A percentile compares a stretch with the other conserved stretches of the same genome.
These are phyloP conservation scores for Fraxinus anomala DNA, from an alignment of 257 asterid genomes.

Conservation along the genomic window DNA sequence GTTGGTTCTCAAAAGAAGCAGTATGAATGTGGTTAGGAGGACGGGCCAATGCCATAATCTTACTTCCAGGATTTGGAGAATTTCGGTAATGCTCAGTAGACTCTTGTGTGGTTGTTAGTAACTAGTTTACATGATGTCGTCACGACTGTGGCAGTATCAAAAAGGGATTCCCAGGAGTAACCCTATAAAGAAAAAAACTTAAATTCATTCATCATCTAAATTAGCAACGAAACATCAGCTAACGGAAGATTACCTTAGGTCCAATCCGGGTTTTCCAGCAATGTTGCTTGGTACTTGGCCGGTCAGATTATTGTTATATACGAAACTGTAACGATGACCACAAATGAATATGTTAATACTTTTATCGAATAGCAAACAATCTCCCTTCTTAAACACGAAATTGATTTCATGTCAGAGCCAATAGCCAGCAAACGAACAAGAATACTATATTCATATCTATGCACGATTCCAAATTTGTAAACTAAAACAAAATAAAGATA, in stretches of 20 bases:
- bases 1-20: conserved; percentile 6
- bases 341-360: not conserved
- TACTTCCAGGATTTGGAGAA: conserved; percentile 5
- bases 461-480: not conserved
- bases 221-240: not conserved
- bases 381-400: not conserved
- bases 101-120: conserved; percentile 18
- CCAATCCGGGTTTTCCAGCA: conserved; percentile 50
- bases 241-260: conserved; percentile 50
- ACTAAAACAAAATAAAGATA: not conserved
- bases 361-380: not conserved
- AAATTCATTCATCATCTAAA: conserved; percentile 1
- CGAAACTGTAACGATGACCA: conserved; percentile 42
- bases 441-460: not conserved
- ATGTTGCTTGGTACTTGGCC: conserved; percentile 77
- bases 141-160: conserved; percentile 50
- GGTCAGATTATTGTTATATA: conserved; percentile 87
- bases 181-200: conserved; percentile 40
- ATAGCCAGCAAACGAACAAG: conserved; percentile 1
- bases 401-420: not conserved
- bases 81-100: conserved; percentile 2
- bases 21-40: conserved; percentile 4
- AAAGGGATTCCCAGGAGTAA: conserved; percentile 77
- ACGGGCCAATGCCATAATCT: conserved; percentile 12
- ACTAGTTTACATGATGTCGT: conserved; percentile 4